These are phyloP conservation scores for Clausena lansium DNA, from an alignment of 345 rosid species.

Conservation along the genomic window DNA sequence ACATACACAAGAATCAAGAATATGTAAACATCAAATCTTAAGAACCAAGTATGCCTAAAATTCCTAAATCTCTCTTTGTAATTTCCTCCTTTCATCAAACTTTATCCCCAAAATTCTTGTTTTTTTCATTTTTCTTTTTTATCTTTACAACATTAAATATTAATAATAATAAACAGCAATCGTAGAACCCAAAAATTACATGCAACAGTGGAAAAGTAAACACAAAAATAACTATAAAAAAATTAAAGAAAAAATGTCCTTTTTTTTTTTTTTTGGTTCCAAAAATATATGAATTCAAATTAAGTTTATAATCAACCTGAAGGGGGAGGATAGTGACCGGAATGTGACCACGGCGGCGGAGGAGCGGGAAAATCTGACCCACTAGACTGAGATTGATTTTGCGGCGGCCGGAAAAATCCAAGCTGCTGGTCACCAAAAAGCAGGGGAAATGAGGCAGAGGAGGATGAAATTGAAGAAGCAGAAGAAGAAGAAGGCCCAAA, in stretches of 20 bases:
- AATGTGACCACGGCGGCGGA: conserved; percentile 37
- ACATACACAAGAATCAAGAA: not conserved
- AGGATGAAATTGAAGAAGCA: conserved; percentile 19
- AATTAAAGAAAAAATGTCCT: not conserved
- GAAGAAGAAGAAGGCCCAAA: conserved; percentile 26
- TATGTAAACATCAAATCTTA: conserved; percentile 18
- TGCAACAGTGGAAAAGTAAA: conserved; percentile 2
- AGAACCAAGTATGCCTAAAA: conserved; percentile 12
- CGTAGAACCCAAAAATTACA: not conserved
- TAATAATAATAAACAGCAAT: not conserved
- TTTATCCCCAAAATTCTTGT: not conserved
- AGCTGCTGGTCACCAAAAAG: conserved; percentile 34
- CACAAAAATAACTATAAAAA: not conserved
- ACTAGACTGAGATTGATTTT: conserved; percentile 23
- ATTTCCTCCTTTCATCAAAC: not conserved
- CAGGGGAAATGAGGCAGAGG: conserved; percentile 50
- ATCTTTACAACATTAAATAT: conserved; percentile 3
- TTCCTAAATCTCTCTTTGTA: conserved; percentile 18
- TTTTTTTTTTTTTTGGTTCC: not conserved
- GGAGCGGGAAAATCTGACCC: conserved; percentile 31
- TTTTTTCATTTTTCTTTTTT: not conserved
- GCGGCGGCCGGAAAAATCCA: conserved; percentile 23
- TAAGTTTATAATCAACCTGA: conserved; percentile 15
- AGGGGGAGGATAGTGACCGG: conserved; percentile 36
- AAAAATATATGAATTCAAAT: not conserved